Conservation (phyloP, 1,284 basidiomycete genomes). For the Tranzscheliella williamsii region DNA sequence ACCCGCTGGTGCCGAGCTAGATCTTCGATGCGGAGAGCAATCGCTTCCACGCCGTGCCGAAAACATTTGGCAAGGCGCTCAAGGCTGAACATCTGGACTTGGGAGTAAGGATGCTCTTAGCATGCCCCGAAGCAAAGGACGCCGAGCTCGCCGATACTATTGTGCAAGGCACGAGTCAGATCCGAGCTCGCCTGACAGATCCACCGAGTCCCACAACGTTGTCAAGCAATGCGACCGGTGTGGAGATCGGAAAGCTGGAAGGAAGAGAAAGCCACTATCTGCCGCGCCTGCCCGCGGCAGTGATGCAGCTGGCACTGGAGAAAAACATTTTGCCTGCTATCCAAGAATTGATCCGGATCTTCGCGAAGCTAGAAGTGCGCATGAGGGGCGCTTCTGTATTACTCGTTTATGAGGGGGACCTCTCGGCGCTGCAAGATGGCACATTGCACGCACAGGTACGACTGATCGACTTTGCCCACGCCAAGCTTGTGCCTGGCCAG, state of each 20-base stretch:
- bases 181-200: not conserved
- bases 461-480: constrained; percentile 93
- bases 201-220: no score
- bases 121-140: constrained; percentile 61
- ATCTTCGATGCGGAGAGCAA: constrained; percentile 62
- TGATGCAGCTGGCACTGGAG: constrained; percentile 64
- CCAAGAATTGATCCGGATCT: constrained; percentile 66
- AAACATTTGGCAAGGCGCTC: constrained; percentile 79
- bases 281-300: constrained; percentile 54
- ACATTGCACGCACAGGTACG: constrained; percentile 64
- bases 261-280: not conserved
- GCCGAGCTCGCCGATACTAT: constrained; percentile 12
- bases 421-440: constrained; percentile 18
- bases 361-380: constrained; percentile 71
- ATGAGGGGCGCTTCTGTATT: constrained; percentile 82
- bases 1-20: not conserved
- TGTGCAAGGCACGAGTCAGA: constrained; percentile 5
- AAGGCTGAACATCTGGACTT: constrained; percentile 70
- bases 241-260: not conserved
- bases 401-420: constrained; percentile 80
- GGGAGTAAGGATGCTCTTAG: constrained; percentile 79
- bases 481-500: constrained; percentile 70
- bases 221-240: not conserved
- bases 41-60: constrained; percentile 68
- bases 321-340: constrained; percentile 67